Evolutionary conservation across 805 yeast species (phyloP).

Genomic region (Clavispora carvajalis): DNA sequence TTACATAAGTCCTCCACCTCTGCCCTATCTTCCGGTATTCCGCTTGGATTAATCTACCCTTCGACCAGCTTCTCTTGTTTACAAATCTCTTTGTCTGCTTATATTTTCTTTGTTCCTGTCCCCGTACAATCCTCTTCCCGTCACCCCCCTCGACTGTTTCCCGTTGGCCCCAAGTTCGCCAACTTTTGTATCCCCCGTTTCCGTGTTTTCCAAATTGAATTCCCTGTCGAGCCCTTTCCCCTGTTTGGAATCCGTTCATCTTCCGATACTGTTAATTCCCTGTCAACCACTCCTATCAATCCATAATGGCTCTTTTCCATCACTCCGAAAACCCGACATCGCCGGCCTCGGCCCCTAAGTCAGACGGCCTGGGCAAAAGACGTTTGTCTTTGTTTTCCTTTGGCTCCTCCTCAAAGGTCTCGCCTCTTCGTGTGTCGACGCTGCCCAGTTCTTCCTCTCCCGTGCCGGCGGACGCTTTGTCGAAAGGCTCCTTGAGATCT

Average conservation of each 20-base stretch:
- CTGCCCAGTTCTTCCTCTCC: slow-evolving; percentile 14
- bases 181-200: not conserved
- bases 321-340: slow-evolving; percentile 1
- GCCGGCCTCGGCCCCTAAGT: not conserved
- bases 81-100: too few relatives aligned
- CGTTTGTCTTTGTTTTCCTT: slow-evolving; percentile 23
- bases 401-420: slow-evolving; percentile 8
- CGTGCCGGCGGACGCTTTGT: not conserved
- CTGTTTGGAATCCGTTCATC: not conserved
- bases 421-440: slow-evolving; percentile 5
- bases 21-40: not conserved
- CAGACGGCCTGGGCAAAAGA: slow-evolving; percentile 7
- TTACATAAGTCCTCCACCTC: not conserved
- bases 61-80: not conserved
- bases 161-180: not conserved
- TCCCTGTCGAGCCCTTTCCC: not conserved
- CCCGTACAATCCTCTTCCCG: not conserved
- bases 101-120: too few relatives aligned
- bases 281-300: not conserved
- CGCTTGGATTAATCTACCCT: not conserved
- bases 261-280: not conserved
- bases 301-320: slow-evolving; percentile 4
- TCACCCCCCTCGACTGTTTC: not conserved
- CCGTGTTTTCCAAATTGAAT: not conserved
- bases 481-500: not conserved